These are phyloP conservation scores for Bipolaris victoriae DNA, from an alignment of 2,329 filamentous ascomycete genomes.

Conservation along the genomic window DNA sequence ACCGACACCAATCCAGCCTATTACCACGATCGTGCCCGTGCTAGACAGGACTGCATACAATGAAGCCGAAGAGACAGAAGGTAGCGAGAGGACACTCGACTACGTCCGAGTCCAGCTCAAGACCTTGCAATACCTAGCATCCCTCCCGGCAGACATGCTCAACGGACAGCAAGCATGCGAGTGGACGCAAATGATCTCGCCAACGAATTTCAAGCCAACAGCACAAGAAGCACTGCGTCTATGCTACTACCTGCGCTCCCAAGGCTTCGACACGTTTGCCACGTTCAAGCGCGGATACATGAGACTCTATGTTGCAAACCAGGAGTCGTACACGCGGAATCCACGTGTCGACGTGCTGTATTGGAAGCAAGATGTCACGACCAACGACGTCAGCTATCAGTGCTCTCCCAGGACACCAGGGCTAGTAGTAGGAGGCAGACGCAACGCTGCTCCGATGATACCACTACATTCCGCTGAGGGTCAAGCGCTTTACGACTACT, in stretches of 20 bases:
- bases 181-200: conserved; percentile 24
- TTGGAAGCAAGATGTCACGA: conserved; percentile 27
- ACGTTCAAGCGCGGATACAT: conserved; percentile 17
- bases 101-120: conserved; percentile 28
- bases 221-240: conserved; percentile 30
- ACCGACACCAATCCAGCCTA: neutral
- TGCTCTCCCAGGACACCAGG: neutral
- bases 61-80: conserved; percentile 21
- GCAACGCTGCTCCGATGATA: conserved; percentile 2
- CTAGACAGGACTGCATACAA: conserved; percentile 25
- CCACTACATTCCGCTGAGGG: neutral
- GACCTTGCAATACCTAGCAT: conserved; percentile 21
- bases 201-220: conserved; percentile 3
- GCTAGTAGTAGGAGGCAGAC: neutral
- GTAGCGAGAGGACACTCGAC: conserved; percentile 15
- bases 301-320: conserved; percentile 22
- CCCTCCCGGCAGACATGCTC: conserved; percentile 21
- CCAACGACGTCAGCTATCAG: conserved; percentile 1
- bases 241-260: conserved; percentile 43
- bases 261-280: conserved; percentile 31
- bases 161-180: conserved; percentile 13
- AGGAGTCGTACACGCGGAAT: neutral
- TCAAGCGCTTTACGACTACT: too few species aligned
- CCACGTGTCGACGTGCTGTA: conserved; percentile 18
- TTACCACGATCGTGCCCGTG: conserved; percentile 15